These are phyloP conservation scores for Sophora flavescens DNA, from an alignment of 306 rosid genomes.

Conservation along the genomic window DNA sequence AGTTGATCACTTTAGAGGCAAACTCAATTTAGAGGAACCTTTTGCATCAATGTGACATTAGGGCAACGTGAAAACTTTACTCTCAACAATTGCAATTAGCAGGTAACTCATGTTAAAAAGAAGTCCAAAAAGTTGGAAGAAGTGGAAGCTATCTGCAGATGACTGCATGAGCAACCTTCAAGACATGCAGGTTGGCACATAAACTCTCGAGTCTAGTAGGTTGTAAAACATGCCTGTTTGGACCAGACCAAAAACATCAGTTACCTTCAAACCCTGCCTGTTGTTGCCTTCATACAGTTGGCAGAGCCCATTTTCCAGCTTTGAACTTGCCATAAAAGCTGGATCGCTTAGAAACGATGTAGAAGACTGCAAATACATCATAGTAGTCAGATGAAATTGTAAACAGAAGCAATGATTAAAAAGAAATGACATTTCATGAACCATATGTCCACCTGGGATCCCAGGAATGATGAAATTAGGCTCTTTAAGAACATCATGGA, in stretches of 20 bases:
- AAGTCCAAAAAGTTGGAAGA: conserved; percentile 13
- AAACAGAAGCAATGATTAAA: conserved; percentile 10
- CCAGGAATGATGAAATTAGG: conserved; percentile 69
- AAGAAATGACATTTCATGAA: neutral
- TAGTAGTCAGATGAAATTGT: conserved; percentile 36
- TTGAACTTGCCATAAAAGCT: conserved; percentile 81
- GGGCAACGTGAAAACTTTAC: conserved; percentile 35
- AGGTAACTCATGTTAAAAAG: conserved; percentile 2
- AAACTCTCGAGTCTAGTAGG: conserved; percentile 16
- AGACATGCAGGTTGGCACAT: conserved; percentile 19
- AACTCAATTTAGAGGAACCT: no score
- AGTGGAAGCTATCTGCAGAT: neutral
- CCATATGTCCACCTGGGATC: conserved; percentile 76
- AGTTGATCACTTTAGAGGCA: no score
- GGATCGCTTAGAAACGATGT: conserved; percentile 79
- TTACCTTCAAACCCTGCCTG: conserved; percentile 24
- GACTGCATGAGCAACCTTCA: conserved; percentile 36
- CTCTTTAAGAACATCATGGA: conserved; percentile 68
- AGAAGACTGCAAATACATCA: conserved; percentile 73
- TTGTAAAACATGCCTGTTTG: conserved; percentile 19
- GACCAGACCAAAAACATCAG: neutral
- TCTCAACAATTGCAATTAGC: conserved; percentile 28
- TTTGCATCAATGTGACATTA: neutral
- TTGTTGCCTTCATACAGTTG: conserved; percentile 46
- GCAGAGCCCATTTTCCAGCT: conserved; percentile 86